These are phyloP conservation scores for Russula foetens DNA, from an alignment of 768 basidiomycete genomes.

Conservation along the genomic window DNA sequence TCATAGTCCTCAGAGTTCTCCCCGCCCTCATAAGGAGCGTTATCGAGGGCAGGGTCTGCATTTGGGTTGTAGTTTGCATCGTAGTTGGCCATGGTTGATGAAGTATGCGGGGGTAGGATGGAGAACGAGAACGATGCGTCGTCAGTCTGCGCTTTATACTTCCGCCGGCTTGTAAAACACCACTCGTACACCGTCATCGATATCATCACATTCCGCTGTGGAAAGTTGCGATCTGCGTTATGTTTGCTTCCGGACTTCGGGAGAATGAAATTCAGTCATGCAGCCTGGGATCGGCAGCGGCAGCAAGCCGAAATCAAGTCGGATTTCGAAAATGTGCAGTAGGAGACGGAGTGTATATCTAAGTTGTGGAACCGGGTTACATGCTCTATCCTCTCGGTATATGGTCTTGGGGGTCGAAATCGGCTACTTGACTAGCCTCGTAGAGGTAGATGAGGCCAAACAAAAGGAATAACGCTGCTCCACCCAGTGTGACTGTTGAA, in stretches of 20 bases:
- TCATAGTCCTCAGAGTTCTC: background rate
- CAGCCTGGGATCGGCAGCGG: background rate
- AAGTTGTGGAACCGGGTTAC: background rate
- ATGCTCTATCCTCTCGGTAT: constrained; percentile 14
- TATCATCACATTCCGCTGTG: background rate
- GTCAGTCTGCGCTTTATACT: background rate
- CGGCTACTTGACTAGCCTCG: constrained; percentile 9
- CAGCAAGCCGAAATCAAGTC: background rate
- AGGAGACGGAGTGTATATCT: background rate
- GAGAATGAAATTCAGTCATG: background rate
- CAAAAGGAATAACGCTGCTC: constrained; percentile 16
- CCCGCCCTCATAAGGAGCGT: background rate
- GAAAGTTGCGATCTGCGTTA: background rate
- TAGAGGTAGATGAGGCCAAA: constrained; percentile 19
- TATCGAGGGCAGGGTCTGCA: constrained; percentile 4
- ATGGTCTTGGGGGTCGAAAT: constrained; percentile 17
- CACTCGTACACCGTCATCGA: background rate
- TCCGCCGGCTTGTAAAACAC: background rate
- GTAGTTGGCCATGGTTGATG: constrained; percentile 2
- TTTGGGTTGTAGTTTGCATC: constrained; percentile 8
- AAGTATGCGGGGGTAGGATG: background rate
- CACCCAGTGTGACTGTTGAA: constrained; percentile 17
- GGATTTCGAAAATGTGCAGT: background rate
- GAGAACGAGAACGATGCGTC: background rate
- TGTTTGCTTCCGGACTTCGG: background rate